These are phyloP conservation scores for Domatiomyces globalis DNA, from an alignment of 2,329 filamentous ascomycete species.

Conservation along the genomic window DNA sequence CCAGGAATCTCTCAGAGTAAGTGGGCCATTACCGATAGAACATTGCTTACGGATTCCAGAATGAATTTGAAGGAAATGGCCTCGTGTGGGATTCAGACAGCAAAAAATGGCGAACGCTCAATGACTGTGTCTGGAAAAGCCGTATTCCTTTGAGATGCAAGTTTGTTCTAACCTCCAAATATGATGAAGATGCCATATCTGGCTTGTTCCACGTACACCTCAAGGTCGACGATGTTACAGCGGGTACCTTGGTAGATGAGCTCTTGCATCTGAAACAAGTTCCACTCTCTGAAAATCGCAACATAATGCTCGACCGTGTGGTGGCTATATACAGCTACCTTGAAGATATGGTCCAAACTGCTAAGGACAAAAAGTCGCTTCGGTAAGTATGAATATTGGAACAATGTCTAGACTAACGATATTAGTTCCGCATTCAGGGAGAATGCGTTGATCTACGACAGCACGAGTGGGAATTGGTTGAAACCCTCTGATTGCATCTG, in stretches of 20 bases:
- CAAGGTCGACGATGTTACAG: not conserved
- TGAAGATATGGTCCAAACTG: not conserved
- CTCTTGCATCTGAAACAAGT: not conserved
- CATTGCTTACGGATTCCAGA: conserved; percentile 2
- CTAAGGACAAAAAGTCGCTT: not conserved
- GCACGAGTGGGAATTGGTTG: not conserved
- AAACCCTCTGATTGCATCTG: conserved; percentile 4
- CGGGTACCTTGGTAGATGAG: not conserved
- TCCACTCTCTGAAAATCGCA: not conserved
- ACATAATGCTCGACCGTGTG: not conserved
- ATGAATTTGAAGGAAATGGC: conserved; percentile 1
- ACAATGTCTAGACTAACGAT: not conserved
- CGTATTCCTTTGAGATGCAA: conserved; percentile 4
- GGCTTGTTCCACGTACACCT: conserved; percentile 6
- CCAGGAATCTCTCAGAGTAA: conserved; percentile 1
- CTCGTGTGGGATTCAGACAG: conserved; percentile 4
- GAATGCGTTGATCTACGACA: not conserved
- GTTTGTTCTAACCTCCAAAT: conserved; percentile 4
- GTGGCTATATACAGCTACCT: not conserved
- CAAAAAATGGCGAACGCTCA: conserved; percentile 3
- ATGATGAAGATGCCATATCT: conserved; percentile 2
- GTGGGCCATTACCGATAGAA: not conserved
- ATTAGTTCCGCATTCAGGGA: not conserved
- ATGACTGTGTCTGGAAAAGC: conserved; percentile 9
- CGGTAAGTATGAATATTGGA: not conserved